These are phyloP conservation scores for Conticribra weissflogii DNA, from an alignment of 108 stramenopile species.

Conservation along the genomic window DNA sequence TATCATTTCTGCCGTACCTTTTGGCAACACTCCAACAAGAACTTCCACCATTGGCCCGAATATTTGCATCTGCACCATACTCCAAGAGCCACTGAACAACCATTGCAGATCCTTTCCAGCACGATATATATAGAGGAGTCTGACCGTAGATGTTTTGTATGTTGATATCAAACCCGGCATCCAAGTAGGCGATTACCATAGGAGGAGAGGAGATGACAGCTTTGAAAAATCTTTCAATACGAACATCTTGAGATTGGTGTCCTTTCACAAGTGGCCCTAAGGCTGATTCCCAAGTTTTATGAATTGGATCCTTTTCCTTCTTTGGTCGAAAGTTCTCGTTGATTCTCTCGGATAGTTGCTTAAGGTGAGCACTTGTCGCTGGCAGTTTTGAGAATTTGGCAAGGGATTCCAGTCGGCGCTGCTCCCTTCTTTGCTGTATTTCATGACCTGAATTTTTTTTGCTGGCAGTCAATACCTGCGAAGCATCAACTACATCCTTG, in stretches of 20 bases:
- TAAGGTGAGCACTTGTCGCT: conserved; percentile 47
- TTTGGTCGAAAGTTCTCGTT: neutral
- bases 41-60: conserved; percentile 65
- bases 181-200: conserved; percentile 59
- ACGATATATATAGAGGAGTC: conserved; percentile 73
- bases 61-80: conserved; percentile 58
- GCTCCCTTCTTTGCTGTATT: conserved; percentile 6
- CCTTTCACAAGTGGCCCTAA: conserved; percentile 52
- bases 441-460: no score
- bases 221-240: conserved; percentile 73
- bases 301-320: conserved; percentile 43
- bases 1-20: conserved; percentile 22
- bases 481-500: conserved; percentile 1
- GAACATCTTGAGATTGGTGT: conserved; percentile 61
- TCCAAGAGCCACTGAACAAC: conserved; percentile 57
- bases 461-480: no score
- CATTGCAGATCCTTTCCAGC: conserved; percentile 58
- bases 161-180: conserved; percentile 72
- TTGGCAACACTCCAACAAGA: conserved; percentile 45
- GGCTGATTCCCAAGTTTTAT: conserved; percentile 62
- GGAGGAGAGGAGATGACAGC: conserved; percentile 58
- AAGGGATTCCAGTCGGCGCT: conserved; percentile 48
- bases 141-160: conserved; percentile 77
- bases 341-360: conserved; percentile 43
- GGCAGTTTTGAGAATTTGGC: conserved; percentile 54